A percentile compares a stretch with the other conserved stretches of the same genome.
Conservation (phyloP, 2,329 filamentous ascomycete species). For the Ceratocystis diversiconidia region DNA sequence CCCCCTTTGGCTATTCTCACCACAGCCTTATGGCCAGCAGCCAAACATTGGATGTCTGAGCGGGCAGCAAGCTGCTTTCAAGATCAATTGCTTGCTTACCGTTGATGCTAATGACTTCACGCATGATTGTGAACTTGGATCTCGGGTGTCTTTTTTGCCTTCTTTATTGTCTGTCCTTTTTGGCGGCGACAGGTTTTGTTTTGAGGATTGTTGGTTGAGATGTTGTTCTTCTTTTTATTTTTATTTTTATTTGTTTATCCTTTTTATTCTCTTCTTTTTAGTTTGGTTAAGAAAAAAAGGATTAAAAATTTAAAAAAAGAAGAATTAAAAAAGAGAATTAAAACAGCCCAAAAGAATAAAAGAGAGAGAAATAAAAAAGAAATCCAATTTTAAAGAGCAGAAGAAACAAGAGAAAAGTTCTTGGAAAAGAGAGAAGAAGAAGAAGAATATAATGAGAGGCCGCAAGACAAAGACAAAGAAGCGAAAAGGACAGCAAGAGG, state of each 20-base stretch:
- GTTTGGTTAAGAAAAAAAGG: slow-evolving; percentile 7
- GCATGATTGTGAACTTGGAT: slow-evolving; percentile 48
- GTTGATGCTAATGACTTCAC: slow-evolving; percentile 99
- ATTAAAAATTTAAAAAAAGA: slow-evolving; percentile 19
- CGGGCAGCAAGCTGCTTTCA: no score
- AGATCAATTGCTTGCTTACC: slow-evolving; percentile 43
- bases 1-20: no score
- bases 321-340: slow-evolving; percentile 23
- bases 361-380: slow-evolving; percentile 19
- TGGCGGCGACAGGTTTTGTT: background rate
- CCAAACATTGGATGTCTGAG: no score
- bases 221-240: background rate
- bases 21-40: no score
- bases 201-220: background rate
- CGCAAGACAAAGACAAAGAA: no score
- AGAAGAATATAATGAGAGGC: background rate
- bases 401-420: background rate
- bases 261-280: background rate
- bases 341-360: slow-evolving; percentile 23
- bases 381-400: slow-evolving; percentile 4
- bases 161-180: background rate
- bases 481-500: no score
- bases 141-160: background rate
- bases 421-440: background rate
- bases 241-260: background rate